These are phyloP conservation scores for Nakazawaea siamensis DNA, from an alignment of 805 yeast species.

Conservation along the genomic window DNA sequence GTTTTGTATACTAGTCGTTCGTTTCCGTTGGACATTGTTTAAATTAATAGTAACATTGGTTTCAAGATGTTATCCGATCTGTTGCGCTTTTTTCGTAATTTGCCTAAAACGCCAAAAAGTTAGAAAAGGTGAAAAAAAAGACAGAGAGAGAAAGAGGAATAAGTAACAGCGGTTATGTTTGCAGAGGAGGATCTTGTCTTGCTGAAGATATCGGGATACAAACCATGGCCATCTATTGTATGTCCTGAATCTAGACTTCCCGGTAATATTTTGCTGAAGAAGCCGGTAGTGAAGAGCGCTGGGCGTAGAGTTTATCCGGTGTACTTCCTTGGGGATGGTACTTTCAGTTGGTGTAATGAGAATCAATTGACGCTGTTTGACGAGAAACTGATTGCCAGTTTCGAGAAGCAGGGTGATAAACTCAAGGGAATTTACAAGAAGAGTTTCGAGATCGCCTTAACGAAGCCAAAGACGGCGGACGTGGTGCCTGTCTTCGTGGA, in stretches of 20 bases:
- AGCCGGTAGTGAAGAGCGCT: slow-evolving; percentile 7
- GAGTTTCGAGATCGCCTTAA: slow-evolving; percentile 10
- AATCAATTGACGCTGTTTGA: slow-evolving; percentile 6
- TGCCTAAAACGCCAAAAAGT: too few species aligned
- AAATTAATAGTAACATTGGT: too few species aligned
- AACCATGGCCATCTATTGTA: slow-evolving; percentile 15
- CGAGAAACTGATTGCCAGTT: neutral
- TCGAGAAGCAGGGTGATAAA: neutral
- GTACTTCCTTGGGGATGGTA: slow-evolving; percentile 9
- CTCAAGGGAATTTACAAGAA: slow-evolving; percentile 7
- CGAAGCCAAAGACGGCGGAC: slow-evolving; percentile 18
- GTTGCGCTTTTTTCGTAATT: too few species aligned
- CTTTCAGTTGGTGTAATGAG: slow-evolving; percentile 10
- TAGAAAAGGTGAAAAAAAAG: too few species aligned
- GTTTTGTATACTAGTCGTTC: slow-evolving; percentile 10
- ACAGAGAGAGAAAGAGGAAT: too few species aligned
- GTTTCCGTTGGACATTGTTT: too few species aligned
- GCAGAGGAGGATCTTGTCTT: slow-evolving; percentile 11
- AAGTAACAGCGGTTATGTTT: too few species aligned
- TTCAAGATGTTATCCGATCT: too few species aligned
- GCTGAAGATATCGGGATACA: slow-evolving; percentile 13
- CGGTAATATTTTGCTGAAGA: slow-evolving; percentile 6
- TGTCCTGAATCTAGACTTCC: slow-evolving; percentile 12
- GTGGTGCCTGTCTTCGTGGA: slow-evolving; percentile 42
- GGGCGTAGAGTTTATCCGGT: slow-evolving; percentile 3